Evolutionary conservation across 192 early-diverging fungal genomes (phyloP), one percentile per base, ranked within the genome.

Genomic region (Chytriomyces sp.): DNA sequence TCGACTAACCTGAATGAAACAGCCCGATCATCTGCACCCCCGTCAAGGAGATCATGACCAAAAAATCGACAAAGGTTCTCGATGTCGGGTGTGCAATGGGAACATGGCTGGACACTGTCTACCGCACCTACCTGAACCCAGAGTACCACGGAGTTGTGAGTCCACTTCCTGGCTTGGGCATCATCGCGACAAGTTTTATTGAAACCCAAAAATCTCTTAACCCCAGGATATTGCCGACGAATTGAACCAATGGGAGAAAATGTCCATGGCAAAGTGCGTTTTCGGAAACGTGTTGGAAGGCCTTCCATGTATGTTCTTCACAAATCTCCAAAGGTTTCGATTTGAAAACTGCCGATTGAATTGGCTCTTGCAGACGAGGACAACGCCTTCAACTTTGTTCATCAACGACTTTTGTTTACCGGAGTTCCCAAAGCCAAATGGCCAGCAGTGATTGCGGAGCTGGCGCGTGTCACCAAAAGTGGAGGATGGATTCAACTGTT

Each of bases 301-400:
- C 5, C 48, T 75, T 2, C 62, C 73, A 24, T 75, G 73, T 75
- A 28, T 24, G 61, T 66, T 10, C 3, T 20, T 65, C 35, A n/a
- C n/a, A 35, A 35, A 35, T 35, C 4, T 35, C 35, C 35, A 35
- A 35, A 35, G 35, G 35, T 35, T 35, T 68, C 24, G 43, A 43
- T n/a, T 68, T 46, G 11, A n/a, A 35, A 18, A 18, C 46, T n/a
- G 44, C 4, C 26, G 67, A 18, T 68, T 35, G 8, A 28, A 28
- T 57, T 50, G 45, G 49, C 7, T 43, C 9, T 45, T 64, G 23
- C 23, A 75, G 73, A 62, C 46, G 62, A 64, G 18, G 86, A 88
- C 68, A 82, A 85, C 76, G 78, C 82, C 16, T 88, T 88, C 61
- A 86, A 88, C 45, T 88, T 77, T 69, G 82, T 85, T 16, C 82